These are phyloP conservation scores for Aquilaria sinensis DNA, from an alignment of 345 rosid genomes.

Conservation along the genomic window DNA sequence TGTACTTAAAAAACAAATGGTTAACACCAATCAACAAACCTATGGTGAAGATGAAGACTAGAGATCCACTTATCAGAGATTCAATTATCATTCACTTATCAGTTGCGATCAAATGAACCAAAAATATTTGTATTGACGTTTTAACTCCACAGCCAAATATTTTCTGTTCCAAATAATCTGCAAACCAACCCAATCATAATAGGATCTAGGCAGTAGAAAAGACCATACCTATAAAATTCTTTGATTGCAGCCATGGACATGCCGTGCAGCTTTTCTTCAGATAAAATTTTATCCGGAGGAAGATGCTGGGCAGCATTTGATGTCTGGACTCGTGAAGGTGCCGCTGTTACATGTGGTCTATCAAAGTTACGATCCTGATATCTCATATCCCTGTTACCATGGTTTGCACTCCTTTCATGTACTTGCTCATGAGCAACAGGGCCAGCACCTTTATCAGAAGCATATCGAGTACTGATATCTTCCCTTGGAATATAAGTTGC, in stretches of 20 bases:
- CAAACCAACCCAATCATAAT: no score
- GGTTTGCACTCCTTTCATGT: slow-evolving; percentile 44
- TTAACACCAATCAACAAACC: no score
- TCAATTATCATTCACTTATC: no score
- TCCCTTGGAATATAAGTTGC: slow-evolving; percentile 36
- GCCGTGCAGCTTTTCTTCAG: slow-evolving; percentile 54
- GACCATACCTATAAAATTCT: slow-evolving; percentile 83
- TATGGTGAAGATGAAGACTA: no score
- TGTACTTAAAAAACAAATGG: no score
- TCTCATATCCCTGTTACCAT: slow-evolving; percentile 45
- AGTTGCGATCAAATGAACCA: no score
- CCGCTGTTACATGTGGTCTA: slow-evolving; percentile 41
- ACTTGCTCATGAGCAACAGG: slow-evolving; percentile 40
- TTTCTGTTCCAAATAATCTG: no score
- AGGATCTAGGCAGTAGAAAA: background rate
- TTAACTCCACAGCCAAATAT: no score
- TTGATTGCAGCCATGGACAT: slow-evolving; percentile 73
- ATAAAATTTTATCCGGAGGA: slow-evolving; percentile 40
- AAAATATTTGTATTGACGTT: no score
- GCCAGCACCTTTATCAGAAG: slow-evolving; percentile 42
- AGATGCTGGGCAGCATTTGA: slow-evolving; percentile 29
- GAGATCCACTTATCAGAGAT: no score
- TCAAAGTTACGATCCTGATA: slow-evolving; percentile 41
- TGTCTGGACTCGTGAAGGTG: slow-evolving; percentile 36
- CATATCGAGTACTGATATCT: slow-evolving; percentile 38